phyloP scores from a whole-genome alignment of 148 eudicot species.

The Pharnaceum exiguum region DNA sequence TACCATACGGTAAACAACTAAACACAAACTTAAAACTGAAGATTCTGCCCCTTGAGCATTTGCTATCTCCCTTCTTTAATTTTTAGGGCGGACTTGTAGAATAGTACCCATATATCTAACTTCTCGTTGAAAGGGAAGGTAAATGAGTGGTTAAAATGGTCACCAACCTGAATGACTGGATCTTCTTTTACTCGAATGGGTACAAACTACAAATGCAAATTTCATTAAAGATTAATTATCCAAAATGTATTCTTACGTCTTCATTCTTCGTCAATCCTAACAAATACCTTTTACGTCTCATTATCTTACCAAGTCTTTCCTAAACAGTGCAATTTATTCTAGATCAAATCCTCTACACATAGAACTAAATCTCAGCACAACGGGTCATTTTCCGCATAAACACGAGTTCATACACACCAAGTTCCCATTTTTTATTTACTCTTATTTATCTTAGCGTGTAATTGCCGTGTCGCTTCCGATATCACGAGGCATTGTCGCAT shows the following conservation, averaged over 20 bases:
- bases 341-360: too few species aligned
- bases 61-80: too few species aligned
- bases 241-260: not conserved
- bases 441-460: not conserved
- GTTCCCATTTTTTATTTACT: too few species aligned
- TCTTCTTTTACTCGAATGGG: not conserved
- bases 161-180: conserved; percentile 9
- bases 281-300: conserved; percentile 5
- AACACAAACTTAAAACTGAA: too few species aligned
- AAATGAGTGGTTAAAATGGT: conserved; percentile 15
- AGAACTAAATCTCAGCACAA: not conserved
- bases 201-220: too few species aligned
- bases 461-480: not conserved
- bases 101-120: too few species aligned
- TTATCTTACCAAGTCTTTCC: not conserved
- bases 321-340: not conserved
- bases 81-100: too few species aligned
- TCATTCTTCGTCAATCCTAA: conserved; percentile 15
- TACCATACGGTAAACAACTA: too few species aligned
- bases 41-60: too few species aligned
- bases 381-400: not conserved
- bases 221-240: not conserved
- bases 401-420: not conserved
- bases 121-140: too few species aligned
- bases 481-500: not conserved